Evolutionary conservation across 192 early-diverging fungal species (phyloP), one percentile per base, ranked within the genome.

Genomic region (Coemansia sp.): DNA sequence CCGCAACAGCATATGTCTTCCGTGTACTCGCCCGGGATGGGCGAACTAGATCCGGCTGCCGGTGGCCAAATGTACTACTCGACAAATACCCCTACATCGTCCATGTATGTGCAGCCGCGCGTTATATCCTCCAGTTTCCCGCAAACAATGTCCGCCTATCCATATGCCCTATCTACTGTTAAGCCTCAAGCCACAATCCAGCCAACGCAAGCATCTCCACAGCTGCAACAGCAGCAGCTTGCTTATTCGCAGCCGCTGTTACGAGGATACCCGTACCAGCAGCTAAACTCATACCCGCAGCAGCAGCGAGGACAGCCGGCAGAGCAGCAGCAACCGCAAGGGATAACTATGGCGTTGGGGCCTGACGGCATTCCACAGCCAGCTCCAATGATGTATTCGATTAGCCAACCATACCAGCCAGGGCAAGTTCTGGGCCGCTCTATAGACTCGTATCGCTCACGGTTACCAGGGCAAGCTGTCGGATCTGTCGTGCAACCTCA

Each of bases 381-480:
- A 21, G 46, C 56, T 0, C 48, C 61, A 0, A 52, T 59, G 20
- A 63, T 77, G 73, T 77, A 77, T 53, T 59, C 69, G 33, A 54
- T 68, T 33, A 68, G 74, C 5, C 74, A 78, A 49, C 74, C 74
- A 14, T 78, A 78, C 57, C 74, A 78, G 64, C 74, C 74, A 0
- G 74, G 74, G 13, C 68, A 78, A 53, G 74, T 78, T 5, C 68
- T 78, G 3, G 74, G 74, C 3, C 57, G 74, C 42, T 38, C 64
- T 13, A 40, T 78, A 15, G 68, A 70, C 48, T 23, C 64, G 23
- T 78, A 70, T 39, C 74, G 74, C 49, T 51, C 74, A 41, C 64
- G 74, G 19, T 9, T 70, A 36, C 16, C 68, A 0, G 63, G 59
- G 14, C 5, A 49, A 1, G 12, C 50, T 1, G 28, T 49, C 3